A percentile compares a stretch with the other conserved stretches of the same genome.
phyloP scores from a whole-genome alignment of 805 yeast genomes.

The Sugiyamaella floridensis region DNA sequence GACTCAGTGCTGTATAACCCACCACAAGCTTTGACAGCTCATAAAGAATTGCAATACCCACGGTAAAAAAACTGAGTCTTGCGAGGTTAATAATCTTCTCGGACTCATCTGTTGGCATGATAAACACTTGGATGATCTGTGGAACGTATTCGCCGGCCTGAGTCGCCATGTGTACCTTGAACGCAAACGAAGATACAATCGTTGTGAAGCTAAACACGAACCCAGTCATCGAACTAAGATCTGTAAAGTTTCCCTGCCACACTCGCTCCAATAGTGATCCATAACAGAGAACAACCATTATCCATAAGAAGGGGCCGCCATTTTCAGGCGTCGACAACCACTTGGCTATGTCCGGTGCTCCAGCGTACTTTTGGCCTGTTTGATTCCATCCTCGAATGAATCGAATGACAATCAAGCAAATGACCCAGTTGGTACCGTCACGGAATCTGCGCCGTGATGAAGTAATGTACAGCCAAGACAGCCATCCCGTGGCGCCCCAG shows the following conservation, averaged over 20 bases:
- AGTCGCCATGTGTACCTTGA: conserved; percentile 48
- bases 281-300: conserved; percentile 38
- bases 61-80: conserved; percentile 24
- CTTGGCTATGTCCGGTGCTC: conserved; percentile 43
- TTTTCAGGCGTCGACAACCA: conserved; percentile 28
- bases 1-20: background rate
- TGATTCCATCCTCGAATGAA: conserved; percentile 76
- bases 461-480: conserved; percentile 22
- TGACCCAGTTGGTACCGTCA: conserved; percentile 19
- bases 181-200: conserved; percentile 41
- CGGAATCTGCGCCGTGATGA: conserved; percentile 17
- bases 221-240: conserved; percentile 29
- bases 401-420: conserved; percentile 39
- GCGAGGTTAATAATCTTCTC: conserved; percentile 23
- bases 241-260: conserved; percentile 19
- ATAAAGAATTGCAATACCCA: conserved; percentile 18
- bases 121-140: conserved; percentile 24
- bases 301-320: conserved; percentile 39
- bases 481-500: conserved; percentile 49
- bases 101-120: conserved; percentile 11
- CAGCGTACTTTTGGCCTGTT: conserved; percentile 75
- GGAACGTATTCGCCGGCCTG: conserved; percentile 54
- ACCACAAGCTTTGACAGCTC: conserved; percentile 16
- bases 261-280: conserved; percentile 19
- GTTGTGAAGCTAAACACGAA: conserved; percentile 44